phyloP scores from a whole-genome alignment of 208 protist species.

The Crithidia mellificae region DNA sequence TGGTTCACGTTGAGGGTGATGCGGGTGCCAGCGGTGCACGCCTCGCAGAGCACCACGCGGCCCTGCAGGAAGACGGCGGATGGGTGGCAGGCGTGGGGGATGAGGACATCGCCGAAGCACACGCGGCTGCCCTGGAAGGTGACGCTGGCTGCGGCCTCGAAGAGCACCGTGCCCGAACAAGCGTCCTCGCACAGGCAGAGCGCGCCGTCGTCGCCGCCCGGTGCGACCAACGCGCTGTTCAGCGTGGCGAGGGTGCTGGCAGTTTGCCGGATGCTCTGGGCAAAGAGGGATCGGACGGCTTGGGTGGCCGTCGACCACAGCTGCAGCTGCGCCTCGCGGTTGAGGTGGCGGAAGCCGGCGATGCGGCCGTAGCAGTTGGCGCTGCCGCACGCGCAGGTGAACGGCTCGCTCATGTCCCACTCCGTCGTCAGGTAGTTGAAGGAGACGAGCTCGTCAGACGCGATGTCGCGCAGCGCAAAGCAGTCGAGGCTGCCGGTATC shows the following conservation, averaged over 20 bases:
- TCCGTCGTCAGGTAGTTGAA: slow-evolving; percentile 91
- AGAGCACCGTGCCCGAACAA: slow-evolving; percentile 64
- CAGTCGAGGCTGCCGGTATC: slow-evolving; percentile 63
- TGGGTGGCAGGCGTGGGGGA: slow-evolving; percentile 73
- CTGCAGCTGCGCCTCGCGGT: slow-evolving; percentile 46
- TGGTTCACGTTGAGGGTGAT: slow-evolving; percentile 83
- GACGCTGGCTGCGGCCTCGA: slow-evolving; percentile 32
- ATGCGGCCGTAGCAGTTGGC: slow-evolving; percentile 60
- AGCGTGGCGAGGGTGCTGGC: slow-evolving; percentile 52
- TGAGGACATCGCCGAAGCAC: slow-evolving; percentile 56
- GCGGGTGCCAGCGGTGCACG: slow-evolving; percentile 37
- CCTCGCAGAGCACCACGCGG: slow-evolving; percentile 53
- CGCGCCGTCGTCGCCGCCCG: slow-evolving; percentile 32
- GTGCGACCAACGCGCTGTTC: slow-evolving; percentile 51
- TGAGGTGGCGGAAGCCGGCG: slow-evolving; percentile 68
- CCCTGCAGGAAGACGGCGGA: slow-evolving; percentile 62
- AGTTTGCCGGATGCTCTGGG: slow-evolving; percentile 51
- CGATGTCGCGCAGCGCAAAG: slow-evolving; percentile 67
- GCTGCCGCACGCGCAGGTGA: slow-evolving; percentile 70
- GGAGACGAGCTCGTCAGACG: slow-evolving; percentile 58
- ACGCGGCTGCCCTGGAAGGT: slow-evolving; percentile 41
- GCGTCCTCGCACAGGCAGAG: slow-evolving; percentile 56
- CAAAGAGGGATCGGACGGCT: slow-evolving; percentile 63
- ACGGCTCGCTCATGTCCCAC: slow-evolving; percentile 86
- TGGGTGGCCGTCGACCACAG: slow-evolving; percentile 61